phyloP scores from a whole-genome alignment of 345 rosid genomes.

The Trapa incisa region DNA sequence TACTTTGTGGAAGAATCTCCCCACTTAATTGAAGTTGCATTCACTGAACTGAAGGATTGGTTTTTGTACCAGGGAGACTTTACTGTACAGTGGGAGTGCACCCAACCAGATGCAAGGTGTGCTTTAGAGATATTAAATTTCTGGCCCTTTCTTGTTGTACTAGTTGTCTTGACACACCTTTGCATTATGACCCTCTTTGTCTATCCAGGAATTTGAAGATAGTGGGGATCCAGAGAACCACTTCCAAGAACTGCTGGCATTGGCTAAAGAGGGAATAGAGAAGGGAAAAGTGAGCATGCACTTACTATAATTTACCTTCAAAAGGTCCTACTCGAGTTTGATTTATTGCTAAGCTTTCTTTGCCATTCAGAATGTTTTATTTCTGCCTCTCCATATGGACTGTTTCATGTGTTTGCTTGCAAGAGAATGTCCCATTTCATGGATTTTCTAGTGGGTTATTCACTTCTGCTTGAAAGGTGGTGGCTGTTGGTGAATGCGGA shows the following conservation, averaged over 20 bases:
- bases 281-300: conserved; percentile 66
- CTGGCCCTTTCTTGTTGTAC: conserved; percentile 7
- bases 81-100: conserved; percentile 94
- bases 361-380: background rate
- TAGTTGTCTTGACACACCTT: conserved; percentile 1
- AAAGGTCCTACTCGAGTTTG: background rate
- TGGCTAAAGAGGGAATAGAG: conserved; percentile 72
- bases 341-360: background rate
- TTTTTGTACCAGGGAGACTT: conserved; percentile 49
- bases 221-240: conserved; percentile 77
- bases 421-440: background rate
- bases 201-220: conserved; percentile 76
- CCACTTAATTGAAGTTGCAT: background rate
- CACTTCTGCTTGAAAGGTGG: conserved; percentile 40
- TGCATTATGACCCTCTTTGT: conserved; percentile 5
- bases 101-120: conserved; percentile 91
- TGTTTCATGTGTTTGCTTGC: background rate
- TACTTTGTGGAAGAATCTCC: background rate
- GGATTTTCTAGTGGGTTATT: background rate
- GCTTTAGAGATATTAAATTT: background rate
- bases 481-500: conserved; percentile 96
- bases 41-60: conserved; percentile 5
- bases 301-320: background rate
- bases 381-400: background rate
- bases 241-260: conserved; percentile 61